A percentile compares a stretch with the other conserved stretches of the same genome.
phyloP scores from a whole-genome alignment of 1,284 basidiomycete genomes.

The Afroboletus lepidellus region DNA sequence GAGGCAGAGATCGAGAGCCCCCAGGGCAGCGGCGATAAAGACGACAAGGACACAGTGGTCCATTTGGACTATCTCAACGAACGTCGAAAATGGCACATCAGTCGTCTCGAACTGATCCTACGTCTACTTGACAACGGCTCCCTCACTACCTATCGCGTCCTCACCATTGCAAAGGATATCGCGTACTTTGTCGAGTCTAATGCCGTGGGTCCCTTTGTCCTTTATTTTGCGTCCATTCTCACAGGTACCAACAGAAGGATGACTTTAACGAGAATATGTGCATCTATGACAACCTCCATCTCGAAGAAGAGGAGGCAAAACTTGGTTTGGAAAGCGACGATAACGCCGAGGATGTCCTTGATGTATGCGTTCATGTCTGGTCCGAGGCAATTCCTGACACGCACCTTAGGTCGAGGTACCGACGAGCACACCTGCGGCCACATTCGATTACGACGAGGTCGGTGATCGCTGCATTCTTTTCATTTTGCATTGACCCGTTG shows the following conservation, averaged over 20 bases:
- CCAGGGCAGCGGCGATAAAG: constrained; percentile 79
- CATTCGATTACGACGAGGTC: no score
- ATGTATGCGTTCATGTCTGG: no score
- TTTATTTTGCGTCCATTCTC: constrained; percentile 19
- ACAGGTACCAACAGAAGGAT: constrained; percentile 68
- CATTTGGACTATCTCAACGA: constrained; percentile 86
- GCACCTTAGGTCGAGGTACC: no score
- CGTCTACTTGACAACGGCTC: constrained; percentile 95
- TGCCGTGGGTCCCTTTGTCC: constrained; percentile 60
- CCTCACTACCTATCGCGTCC: constrained; percentile 79
- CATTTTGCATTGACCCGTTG: no score
- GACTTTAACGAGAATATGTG: constrained; percentile 98
- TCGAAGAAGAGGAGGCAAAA: constrained; percentile 96
- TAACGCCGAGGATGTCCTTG: no score
- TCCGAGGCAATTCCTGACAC: no score
- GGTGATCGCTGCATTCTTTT: no score
- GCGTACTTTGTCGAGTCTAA: constrained; percentile 97
- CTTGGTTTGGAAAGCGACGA: constrained; percentile 78
- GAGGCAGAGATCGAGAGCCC: constrained; percentile 96
- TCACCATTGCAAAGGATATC: constrained; percentile 90
- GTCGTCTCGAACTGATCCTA: constrained; percentile 89
- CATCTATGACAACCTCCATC: constrained; percentile 96
- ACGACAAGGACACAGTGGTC: constrained; percentile 70
- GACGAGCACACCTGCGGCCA: no score
- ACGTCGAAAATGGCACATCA: constrained; percentile 93